Base-by-base conservation (phyloP, 495 filamentous ascomycete species). In the Talaromyces stipitatus region DNA sequence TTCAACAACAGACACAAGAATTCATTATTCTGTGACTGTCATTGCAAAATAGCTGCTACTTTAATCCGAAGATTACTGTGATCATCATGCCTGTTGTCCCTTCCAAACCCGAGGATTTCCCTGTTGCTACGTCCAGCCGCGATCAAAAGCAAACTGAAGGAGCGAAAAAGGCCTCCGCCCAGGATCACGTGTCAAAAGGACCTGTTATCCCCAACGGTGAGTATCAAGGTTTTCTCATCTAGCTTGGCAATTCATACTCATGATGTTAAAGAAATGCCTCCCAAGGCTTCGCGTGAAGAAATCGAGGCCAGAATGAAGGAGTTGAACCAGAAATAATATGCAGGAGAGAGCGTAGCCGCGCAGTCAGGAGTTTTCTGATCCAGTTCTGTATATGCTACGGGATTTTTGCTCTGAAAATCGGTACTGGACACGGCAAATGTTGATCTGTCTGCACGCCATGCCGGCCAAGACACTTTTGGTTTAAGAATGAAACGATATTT, bases 241-340 rank as follows among this genome's bases (percentile, higher is more conserved):
- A 18, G 48, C 14, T n/a, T 28, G 32, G 6, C 11, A 28, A 12
- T 33, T 9, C 27, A 9, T 9, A n/a, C 45, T 61, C 3, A 60
- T 50, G 50, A 16, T 9, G 54, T 7, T 50, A 23, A 65, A 75
- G 77, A 82, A 20, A 72, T 85, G 68, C 78, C 76, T 24, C 73
- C 79, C 50, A 80, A 78, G 62, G 78, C 74, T 20, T 76, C 85
- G n/a, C 84, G 82, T 65, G 85, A 88, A 64, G 86, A 90, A 62
- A 79, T 84, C 36, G 72, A 78, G 59, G 83, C 79, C 4, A 86
- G 81, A 66, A 81, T 79, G 45, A 70, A 82, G 62, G 80, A 82
- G 61, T 61, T 90, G 61, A 89, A 89, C 73, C 82, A 87, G 68
- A 78, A 76, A 28, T 55, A 29, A 53, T 48, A 9, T 1, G 8